Evolutionary conservation across 441 rosid species (phyloP), one percentile per base, ranked within the genome.

Genomic region (Populus tomentosa): DNA sequence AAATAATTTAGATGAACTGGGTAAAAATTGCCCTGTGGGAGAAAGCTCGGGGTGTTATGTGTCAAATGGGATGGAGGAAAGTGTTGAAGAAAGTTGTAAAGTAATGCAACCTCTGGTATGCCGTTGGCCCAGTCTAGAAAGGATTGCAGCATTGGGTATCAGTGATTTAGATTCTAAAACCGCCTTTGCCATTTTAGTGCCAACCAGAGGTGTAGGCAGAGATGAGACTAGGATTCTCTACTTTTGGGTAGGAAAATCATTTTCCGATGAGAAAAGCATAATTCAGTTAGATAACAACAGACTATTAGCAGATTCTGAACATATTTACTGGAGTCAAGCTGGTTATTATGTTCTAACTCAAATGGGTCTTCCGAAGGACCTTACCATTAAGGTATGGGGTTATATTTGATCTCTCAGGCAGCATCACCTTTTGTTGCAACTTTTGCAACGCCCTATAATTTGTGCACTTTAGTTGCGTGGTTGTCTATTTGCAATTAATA

Each of bases 181-280:
- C 83, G 93, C 90, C 71, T 85, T 90, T 81, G 91, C 84, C 69
- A 81, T 95, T 80, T 80, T 82, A 67, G 80, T 85, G 67, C 82
- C 90, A 71, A 61, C 79, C 76, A 81, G 86, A 71, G 70, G 32
- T 77, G 78, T 87, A 73, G 88, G 84, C 80, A 85, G 82, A 77
- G 81, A 79, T 74, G 76, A 82, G 75, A 79, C 74, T 82, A 84
- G 87, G 84, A 78, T 77, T 86, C 88, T 95, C 53, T 88, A 89
- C 83, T 81, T 95, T 83, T 95, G 99, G 99, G 79, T 92, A 78
- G 99, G 98, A 84, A 89, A 83, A 85, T 90, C 89, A 70, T 88
- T 89, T 79, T 30, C 78, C 81, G 63, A 53, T 32, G 89, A 84
- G 23, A 84, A 85, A 82, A 81, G 80, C 82, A 72, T 71, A 81